These are phyloP conservation scores for Elsinoe batatas DNA, from an alignment of 2,329 filamentous ascomycete genomes.

Conservation along the genomic window DNA sequence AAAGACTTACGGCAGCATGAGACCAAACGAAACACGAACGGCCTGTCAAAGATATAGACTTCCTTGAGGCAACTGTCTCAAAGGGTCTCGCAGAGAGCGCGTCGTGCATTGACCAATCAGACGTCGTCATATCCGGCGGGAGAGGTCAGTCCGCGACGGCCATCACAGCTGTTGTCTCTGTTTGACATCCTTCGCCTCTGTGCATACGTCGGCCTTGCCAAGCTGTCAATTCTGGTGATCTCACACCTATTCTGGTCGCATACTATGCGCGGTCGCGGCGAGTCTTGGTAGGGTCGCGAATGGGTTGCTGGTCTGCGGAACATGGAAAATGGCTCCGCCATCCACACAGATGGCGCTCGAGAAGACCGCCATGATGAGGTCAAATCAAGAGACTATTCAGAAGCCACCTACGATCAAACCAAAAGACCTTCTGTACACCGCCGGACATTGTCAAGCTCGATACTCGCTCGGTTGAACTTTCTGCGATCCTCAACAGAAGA, in stretches of 20 bases:
- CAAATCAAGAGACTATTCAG: slow-evolving; percentile 8
- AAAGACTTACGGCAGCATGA: background rate
- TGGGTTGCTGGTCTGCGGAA: slow-evolving; percentile 17
- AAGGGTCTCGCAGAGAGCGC: slow-evolving; percentile 2
- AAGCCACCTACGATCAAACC: background rate
- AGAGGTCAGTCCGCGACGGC: background rate
- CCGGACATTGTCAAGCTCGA: slow-evolving; percentile 51
- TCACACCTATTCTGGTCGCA: background rate
- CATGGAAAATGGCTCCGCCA: slow-evolving; percentile 15
- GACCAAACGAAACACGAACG: background rate
- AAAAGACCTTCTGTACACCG: slow-evolving; percentile 30
- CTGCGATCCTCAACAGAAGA: slow-evolving; percentile 42
- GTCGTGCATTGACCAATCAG: slow-evolving; percentile 6
- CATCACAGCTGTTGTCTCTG: slow-evolving; percentile 7
- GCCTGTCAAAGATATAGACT: background rate
- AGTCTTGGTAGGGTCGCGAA: background rate
- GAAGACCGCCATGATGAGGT: slow-evolving; percentile 12
- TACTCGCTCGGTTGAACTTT: slow-evolving; percentile 62
- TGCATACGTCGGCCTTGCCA: background rate
- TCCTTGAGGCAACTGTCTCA: background rate
- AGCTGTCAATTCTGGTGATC: background rate
- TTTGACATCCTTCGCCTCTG: background rate
- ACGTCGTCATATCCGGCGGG: background rate
- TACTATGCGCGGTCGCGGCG: background rate
- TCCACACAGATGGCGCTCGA: slow-evolving; percentile 11